Base-by-base conservation (phyloP, 2,329 filamentous ascomycete genomes). In the Sporothrix humicola region DNA sequence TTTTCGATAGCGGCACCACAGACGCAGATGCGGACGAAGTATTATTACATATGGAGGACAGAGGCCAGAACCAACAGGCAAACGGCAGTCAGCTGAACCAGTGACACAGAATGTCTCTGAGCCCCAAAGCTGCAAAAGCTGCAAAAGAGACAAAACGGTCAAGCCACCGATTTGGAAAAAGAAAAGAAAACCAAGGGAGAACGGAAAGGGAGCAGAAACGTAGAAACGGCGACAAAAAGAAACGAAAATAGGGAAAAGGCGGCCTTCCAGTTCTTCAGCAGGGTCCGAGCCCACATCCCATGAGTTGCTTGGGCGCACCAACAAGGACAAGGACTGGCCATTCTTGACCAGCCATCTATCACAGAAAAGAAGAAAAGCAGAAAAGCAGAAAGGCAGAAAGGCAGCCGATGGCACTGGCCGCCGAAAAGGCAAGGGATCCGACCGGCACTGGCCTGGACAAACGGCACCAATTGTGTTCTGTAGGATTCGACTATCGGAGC, bases 1-100 rank as follows among this genome's bases (percentile, higher is more conserved):
- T 20, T 54, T 23, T 59, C 20, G 37, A 61, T 70, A 70, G 52
- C 68, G 52, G 37, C 69, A 71, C 69, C 42, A 50, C 69, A 44
- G 66, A 44, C 66, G 61, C 17, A n/a, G n/a, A n/a, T 54, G 52
- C n/a, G 15, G 17, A 9, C 59, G 42, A 17, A 63, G 31, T 7
- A 37, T 7, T 7, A 37, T 3, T 6, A 3, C 3, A 5, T 3
- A 5, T 2, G 5, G 31, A 31, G 31, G 31, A 31, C 31, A 37
- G 31, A 37, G 31, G 31, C 31, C 31, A 8, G 37, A n/a, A 12
- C 59, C n/a, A 20, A 42, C 13, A 10, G 26, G 5, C 23, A 58
- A 8, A 23, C 12, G 23, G 56, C 13, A 8, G 4, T 58, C 56
- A 20, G 20, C 54, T 26, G 20, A 2, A 9, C 26, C 42, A 44